phyloP scores from a whole-genome alignment of 441 rosid genomes.

The Adansonia gregorii region DNA sequence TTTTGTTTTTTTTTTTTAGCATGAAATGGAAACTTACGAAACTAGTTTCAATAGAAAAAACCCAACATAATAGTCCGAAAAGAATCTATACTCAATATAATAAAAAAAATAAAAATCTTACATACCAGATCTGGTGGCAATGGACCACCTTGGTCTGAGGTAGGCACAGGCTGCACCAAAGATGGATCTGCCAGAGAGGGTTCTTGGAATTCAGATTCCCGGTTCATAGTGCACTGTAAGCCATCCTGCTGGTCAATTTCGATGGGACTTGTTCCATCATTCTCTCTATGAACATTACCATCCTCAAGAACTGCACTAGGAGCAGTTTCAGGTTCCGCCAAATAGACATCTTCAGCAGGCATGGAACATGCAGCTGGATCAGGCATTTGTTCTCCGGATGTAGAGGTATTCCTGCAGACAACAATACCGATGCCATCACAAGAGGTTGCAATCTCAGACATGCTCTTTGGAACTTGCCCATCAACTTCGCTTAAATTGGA shows the following conservation, averaged over 20 bases:
- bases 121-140: slow-evolving; percentile 43
- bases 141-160: slow-evolving; percentile 31
- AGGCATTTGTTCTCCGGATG: slow-evolving; percentile 18
- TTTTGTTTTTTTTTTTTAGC: background rate
- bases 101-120: background rate
- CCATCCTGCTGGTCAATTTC: slow-evolving; percentile 35
- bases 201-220: slow-evolving; percentile 31
- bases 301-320: slow-evolving; percentile 11
- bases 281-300: slow-evolving; percentile 25
- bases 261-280: slow-evolving; percentile 25
- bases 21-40: background rate
- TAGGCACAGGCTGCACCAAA: slow-evolving; percentile 34
- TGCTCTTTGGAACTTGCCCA: slow-evolving; percentile 28
- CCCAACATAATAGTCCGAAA: background rate
- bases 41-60: slow-evolving; percentile 2
- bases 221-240: slow-evolving; percentile 29
- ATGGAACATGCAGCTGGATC: slow-evolving; percentile 9
- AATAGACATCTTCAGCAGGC: slow-evolving; percentile 18
- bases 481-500: background rate
- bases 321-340: slow-evolving; percentile 19
- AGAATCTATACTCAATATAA: background rate
- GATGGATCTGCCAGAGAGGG: slow-evolving; percentile 23
- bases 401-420: slow-evolving; percentile 9
- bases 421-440: background rate
- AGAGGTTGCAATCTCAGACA: slow-evolving; percentile 36